Evolutionary conservation across 129 eudicot species (phyloP).

Genomic region (Glebionis coronaria): DNA sequence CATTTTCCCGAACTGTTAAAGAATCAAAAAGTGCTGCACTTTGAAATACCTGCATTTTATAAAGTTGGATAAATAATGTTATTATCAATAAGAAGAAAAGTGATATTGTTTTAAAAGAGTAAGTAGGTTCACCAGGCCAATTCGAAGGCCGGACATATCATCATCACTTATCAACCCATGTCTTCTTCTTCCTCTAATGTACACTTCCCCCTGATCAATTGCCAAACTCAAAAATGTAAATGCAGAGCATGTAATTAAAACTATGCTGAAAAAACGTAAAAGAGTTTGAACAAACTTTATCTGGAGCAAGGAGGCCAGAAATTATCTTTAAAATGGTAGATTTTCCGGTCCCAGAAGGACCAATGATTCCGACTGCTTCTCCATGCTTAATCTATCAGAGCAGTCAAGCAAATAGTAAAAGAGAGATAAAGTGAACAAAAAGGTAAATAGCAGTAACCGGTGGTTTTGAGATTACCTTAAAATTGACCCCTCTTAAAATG

Average conservation of each 20-base stretch:
- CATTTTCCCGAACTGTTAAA: conserved; percentile 79
- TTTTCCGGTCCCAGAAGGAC: conserved; percentile 91
- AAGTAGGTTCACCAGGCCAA: conserved; percentile 55
- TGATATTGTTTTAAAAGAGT: background rate
- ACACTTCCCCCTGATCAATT: conserved; percentile 66
- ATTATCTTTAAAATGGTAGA: conserved; percentile 76
- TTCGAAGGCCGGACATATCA: conserved; percentile 75
- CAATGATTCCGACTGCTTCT: conserved; percentile 85
- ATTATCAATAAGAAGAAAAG: background rate
- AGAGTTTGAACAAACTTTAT: conserved; percentile 15
- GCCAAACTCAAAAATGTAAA: background rate
- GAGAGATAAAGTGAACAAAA: background rate
- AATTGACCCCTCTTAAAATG: conserved; percentile 72
- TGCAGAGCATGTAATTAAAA: too few relatives aligned
- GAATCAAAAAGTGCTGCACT: conserved; percentile 89
- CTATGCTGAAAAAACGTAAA: too few relatives aligned
- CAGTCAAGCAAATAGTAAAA: background rate
- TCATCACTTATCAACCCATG: conserved; percentile 77
- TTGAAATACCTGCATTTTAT: conserved; percentile 59
- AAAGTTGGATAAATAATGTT: background rate
- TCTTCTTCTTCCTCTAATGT: conserved; percentile 56
- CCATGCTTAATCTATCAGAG: conserved; percentile 66
- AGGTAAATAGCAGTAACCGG: background rate
- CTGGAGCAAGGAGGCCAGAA: conserved; percentile 89
- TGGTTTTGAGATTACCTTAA: conserved; percentile 36